A percentile compares a stretch with the other conserved stretches of the same genome.
Evolutionary conservation across 2,329 filamentous ascomycete species (phyloP).

Genomic region (Sarocladiaceae sp.): DNA sequence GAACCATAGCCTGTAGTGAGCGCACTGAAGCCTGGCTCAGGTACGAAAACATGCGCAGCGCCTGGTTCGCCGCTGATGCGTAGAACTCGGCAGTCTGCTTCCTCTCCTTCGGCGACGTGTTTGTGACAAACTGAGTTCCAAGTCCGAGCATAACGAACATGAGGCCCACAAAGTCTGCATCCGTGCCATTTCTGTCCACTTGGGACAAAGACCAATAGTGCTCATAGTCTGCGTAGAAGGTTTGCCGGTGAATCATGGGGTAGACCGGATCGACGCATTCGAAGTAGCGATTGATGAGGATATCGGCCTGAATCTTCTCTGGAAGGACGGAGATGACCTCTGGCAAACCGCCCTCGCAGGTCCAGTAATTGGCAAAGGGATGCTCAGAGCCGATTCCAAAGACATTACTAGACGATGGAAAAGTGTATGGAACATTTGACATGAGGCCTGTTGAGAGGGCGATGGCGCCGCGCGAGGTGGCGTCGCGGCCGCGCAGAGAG

Average conservation of each 20-base stretch:
- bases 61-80: slow-evolving; percentile 72
- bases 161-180: slow-evolving; percentile 64
- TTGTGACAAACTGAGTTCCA: slow-evolving; percentile 69
- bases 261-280: slow-evolving; percentile 74
- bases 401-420: slow-evolving; percentile 65
- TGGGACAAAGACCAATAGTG: slow-evolving; percentile 63
- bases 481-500: slow-evolving; percentile 36
- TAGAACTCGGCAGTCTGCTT: slow-evolving; percentile 78
- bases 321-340: slow-evolving; percentile 73
- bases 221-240: slow-evolving; percentile 73
- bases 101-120: slow-evolving; percentile 51
- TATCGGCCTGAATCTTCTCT: slow-evolving; percentile 68
- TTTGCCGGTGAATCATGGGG: slow-evolving; percentile 70
- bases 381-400: slow-evolving; percentile 77
- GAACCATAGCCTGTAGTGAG: slow-evolving; percentile 72
- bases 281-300: slow-evolving; percentile 58
- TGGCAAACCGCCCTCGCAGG: slow-evolving; percentile 64
- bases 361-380: slow-evolving; percentile 82
- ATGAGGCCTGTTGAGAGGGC: slow-evolving; percentile 56
- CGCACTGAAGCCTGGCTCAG: slow-evolving; percentile 66
- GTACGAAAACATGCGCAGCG: slow-evolving; percentile 68
- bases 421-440: slow-evolving; percentile 67
- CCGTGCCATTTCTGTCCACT: slow-evolving; percentile 52
- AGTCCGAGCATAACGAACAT: slow-evolving; percentile 73
- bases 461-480: slow-evolving; percentile 42